Base-by-base conservation (phyloP, 768 basidiomycete species). In the Favolaschia claudopus region DNA sequence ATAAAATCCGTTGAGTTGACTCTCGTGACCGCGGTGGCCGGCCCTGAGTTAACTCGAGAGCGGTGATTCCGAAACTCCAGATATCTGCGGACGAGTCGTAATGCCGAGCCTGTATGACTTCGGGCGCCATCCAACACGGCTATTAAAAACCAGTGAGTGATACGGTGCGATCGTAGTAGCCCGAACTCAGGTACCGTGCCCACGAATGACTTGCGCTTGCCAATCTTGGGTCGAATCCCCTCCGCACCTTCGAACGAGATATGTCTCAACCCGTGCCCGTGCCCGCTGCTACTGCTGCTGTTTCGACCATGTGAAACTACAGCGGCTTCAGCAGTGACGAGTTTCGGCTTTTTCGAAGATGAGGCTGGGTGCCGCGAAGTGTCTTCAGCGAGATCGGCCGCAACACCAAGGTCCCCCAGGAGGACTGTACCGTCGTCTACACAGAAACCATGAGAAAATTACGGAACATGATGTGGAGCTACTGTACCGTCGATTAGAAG, bases 111-210 rank as follows among this genome's bases (percentile, higher is more conserved):
- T 90, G 84, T 43, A 98, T 92, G 22, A 97, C 83, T 67, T 98
- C 96, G 2, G 96, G 96, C 0, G 96, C 93, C 95, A 97, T 98
- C 93, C 93, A 97, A 70, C 92, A 93, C 1, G 96, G 96, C 86
- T 88, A 55, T 32, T 44, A 44, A 28, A 25, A 20, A 31, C n/a
- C n/a, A 28, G 36, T 46, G 37, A 50, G 31, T 24, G n/a, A 42
- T 1, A 34, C 3, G 20, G 33, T 7, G 20, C 10, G n/a, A 51
- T 27, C 32, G 54, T 54, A 28, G 46, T 39, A 44, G 17, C 19
- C 29, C 40, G 62, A 46, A 64, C 86, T 47, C n/a, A n/a, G n/a
- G n/a, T 56, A 91, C 89, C 24, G 95, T 97, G 45, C 96, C 96
- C 14, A 97, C 96, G 69, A 97, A 97, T 10, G 90, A 92, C 70